Percentiles rank a stretch among this genome's conserved stretches.
These are phyloP conservation scores for Peterozyma xylosa DNA, from an alignment of 805 yeast species.

Conservation along the genomic window DNA sequence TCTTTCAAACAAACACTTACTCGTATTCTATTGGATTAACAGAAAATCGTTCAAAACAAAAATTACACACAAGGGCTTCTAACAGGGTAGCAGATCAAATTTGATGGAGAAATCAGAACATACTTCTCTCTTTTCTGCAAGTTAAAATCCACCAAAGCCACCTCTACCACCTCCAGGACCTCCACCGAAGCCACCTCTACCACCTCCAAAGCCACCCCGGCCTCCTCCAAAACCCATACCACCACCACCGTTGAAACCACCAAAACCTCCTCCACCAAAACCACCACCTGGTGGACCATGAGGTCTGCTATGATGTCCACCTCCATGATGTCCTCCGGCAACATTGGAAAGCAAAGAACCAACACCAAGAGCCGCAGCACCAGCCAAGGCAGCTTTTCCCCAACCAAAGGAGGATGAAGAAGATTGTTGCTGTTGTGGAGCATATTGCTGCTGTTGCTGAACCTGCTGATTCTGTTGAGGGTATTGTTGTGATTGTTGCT, in stretches of 20 bases:
- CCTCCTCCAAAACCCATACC: conserved; percentile 7
- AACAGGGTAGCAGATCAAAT: too few relatives aligned
- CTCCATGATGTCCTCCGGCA: background rate
- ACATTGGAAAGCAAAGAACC: background rate
- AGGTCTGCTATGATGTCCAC: conserved; percentile 2
- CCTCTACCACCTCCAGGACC: conserved; percentile 1
- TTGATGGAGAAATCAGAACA: too few relatives aligned
- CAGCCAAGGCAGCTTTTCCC: conserved; percentile 5
- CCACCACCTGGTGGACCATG: conserved; percentile 2
- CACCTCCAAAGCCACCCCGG: conserved; percentile 1
- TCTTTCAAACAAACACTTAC: too few relatives aligned
- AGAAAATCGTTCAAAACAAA: too few relatives aligned
- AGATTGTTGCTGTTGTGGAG: conserved; percentile 1
- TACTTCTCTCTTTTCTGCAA: too few relatives aligned
- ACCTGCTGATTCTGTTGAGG: conserved; percentile 4
- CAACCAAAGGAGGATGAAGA: conserved; percentile 1
- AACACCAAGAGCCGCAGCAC: conserved; percentile 8
- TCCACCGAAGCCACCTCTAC: conserved; percentile 6
- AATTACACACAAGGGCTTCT: too few relatives aligned
- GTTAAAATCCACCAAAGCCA: background rate
- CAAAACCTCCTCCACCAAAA: background rate
- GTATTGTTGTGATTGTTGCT: background rate
- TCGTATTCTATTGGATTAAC: too few relatives aligned
- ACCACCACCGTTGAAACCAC: conserved; percentile 4
- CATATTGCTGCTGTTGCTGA: conserved; percentile 4